Percentiles rank a stretch among this genome's conserved stretches.
phyloP scores from a whole-genome alignment of 768 basidiomycete genomes.

The Kwoniella mangroviensis region DNA sequence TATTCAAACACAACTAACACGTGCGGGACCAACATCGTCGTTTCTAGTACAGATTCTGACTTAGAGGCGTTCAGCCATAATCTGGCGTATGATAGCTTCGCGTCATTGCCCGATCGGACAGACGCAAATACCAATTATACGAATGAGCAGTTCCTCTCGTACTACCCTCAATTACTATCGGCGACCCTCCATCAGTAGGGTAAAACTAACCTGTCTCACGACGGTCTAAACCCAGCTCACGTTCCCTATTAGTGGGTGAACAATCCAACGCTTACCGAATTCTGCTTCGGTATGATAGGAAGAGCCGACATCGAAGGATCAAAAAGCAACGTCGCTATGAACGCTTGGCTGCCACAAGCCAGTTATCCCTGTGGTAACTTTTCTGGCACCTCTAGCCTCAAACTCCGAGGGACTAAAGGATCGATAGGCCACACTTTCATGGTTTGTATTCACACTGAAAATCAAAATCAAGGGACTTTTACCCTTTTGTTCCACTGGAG shows the following conservation, averaged over 20 bases:
- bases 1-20: constrained; percentile 70
- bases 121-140: constrained; percentile 80
- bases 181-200: constrained; percentile 78
- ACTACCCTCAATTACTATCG: constrained; percentile 80
- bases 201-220: constrained; percentile 77
- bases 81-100: constrained; percentile 81
- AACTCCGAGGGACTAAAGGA: constrained; percentile 79
- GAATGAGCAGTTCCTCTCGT: constrained; percentile 82
- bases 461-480: constrained; percentile 81
- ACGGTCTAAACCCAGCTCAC: constrained; percentile 66
- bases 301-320: constrained; percentile 80
- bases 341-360: constrained; percentile 75
- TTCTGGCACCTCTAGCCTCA: constrained; percentile 80
- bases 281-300: constrained; percentile 80
- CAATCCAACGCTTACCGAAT: constrained; percentile 75
- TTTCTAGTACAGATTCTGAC: constrained; percentile 79
- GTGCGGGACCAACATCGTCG: constrained; percentile 72
- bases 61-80: constrained; percentile 85
- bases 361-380: constrained; percentile 80
- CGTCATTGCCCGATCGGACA: constrained; percentile 64
- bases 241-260: constrained; percentile 78
- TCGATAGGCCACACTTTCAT: constrained; percentile 83
- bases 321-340: constrained; percentile 81
- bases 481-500: constrained; percentile 79
- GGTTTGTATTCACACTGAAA: constrained; percentile 80